Percentiles rank a stretch among this genome's conserved stretches.
Conservation (phyloP, 2,329 filamentous ascomycete genomes). For the Penicillium freii region DNA sequence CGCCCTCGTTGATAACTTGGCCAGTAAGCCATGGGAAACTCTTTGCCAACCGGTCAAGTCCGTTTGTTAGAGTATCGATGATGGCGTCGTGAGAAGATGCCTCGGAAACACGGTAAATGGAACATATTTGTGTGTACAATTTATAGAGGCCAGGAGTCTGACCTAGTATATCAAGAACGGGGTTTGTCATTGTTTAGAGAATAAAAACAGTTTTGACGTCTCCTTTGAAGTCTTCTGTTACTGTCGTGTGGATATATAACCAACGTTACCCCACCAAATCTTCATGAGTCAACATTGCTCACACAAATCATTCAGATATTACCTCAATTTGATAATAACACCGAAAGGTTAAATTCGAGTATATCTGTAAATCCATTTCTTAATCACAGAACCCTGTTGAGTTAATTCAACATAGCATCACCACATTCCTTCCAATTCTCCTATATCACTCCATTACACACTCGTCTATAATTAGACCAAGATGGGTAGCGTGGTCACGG, state of each 20-base stretch:
- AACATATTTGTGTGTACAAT: constrained; percentile 19
- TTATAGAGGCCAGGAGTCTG: constrained; percentile 12
- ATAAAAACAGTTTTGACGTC: not conserved
- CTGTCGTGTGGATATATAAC: not conserved
- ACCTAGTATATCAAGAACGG: constrained; percentile 12
- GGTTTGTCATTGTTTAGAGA: not conserved
- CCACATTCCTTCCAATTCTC: too few species aligned
- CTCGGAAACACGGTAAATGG: constrained; percentile 8
- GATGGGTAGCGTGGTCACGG: too few species aligned
- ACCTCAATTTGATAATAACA: not conserved
- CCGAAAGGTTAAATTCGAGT: accelerated
- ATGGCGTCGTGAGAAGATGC: constrained; percentile 8
- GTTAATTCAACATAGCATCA: too few species aligned
- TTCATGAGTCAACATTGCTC: not conserved
- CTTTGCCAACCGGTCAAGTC: constrained; percentile 13
- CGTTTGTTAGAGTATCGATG: constrained; percentile 9
- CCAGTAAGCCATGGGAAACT: constrained; percentile 31
- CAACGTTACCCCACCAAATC: not conserved
- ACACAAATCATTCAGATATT: not conserved
- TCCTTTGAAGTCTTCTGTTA: not conserved
- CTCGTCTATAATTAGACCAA: too few species aligned
- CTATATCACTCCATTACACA: too few species aligned
- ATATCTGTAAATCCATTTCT: not conserved
- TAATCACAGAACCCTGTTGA: too few species aligned
- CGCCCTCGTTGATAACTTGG: constrained; percentile 40